Base-by-base conservation (phyloP, 768 basidiomycete genomes). In the Lactarius sp. region DNA sequence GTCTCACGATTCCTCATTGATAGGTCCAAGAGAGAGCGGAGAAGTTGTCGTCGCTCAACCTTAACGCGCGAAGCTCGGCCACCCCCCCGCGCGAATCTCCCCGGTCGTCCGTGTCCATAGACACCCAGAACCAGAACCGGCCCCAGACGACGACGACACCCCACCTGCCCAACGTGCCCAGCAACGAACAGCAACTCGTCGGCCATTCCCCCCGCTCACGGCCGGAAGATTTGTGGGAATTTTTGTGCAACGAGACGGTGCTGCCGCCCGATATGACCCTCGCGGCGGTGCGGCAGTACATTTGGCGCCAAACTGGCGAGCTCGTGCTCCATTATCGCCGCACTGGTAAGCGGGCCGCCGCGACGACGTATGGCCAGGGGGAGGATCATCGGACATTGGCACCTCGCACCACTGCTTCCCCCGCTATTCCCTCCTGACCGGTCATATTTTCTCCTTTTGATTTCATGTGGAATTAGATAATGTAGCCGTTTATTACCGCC, bases 211-310 rank as follows among this genome's bases (percentile, higher is more conserved):
- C 51, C 83, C 10, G 33, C 16, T 18, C 52, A 9, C 56, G 47
- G 39, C 54, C 65, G 22, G 92, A 93, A 68, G 88, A 93, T 31
- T 70, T 81, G 34, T 88, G 92, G 72, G 95, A 98, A 75, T 84
- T 98, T 50, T 73, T 97, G 33, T 97, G 94, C 75, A 92, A 92
- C 68, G 90, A 92, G 65, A 77, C 81, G n/a, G 77, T 90, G 16
- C 78, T 98, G 39, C 89, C 95, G 27, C 77, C 89, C 33, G 85
- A 87, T 67, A 94, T 96, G 86, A 95, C 91, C 6, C 80, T 99
- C 41, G 95, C 91, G 4, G 89, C 90, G 18, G 87, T 95, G 62
- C 85, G 92, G 64, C 93, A 95, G 73, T 97, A 85, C 69, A 83
- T 94, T 22, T 97, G 92, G 93, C 85, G 84, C 69, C 87, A 88